phyloP scores from a whole-genome alignment of 139 green algal species.

The Chlamydomonas sp. region DNA sequence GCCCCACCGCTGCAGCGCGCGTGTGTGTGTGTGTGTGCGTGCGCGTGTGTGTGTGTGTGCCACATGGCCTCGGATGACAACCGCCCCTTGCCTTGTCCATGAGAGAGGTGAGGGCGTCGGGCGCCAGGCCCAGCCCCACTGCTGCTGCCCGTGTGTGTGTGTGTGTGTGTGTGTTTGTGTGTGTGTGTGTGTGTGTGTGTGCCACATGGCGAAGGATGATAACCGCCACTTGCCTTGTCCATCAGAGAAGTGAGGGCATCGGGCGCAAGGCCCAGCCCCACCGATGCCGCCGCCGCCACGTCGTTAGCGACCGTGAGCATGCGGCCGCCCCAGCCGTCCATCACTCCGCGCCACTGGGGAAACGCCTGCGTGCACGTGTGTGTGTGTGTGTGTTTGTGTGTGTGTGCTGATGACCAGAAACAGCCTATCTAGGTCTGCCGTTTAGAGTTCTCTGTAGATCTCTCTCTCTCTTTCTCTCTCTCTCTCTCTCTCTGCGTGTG shows the following conservation, averaged over 20 bases:
- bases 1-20: slow-evolving; percentile 53
- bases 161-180: too few species aligned
- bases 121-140: slow-evolving; percentile 61
- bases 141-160: too few species aligned
- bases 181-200: too few species aligned
- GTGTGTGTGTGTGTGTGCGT: too few species aligned
- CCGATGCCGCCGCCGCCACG: slow-evolving; percentile 42
- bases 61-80: not conserved
- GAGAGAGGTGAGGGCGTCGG: slow-evolving; percentile 49
- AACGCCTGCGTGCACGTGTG: too few species aligned
- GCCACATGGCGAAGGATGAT: not conserved
- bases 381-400: too few species aligned
- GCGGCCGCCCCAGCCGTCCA: slow-evolving; percentile 76
- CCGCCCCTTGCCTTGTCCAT: not conserved
- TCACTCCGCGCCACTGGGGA: slow-evolving; percentile 63
- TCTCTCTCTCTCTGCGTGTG: too few species aligned
- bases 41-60: too few species aligned
- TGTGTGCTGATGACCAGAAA: too few species aligned
- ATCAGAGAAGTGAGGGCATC: slow-evolving; percentile 49
- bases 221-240: not conserved
- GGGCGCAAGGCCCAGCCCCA: slow-evolving; percentile 61
- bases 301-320: slow-evolving; percentile 45
- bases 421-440: too few species aligned
- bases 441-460: too few species aligned
- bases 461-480: too few species aligned